Evolutionary conservation across 345 rosid genomes (phyloP).

Genomic region (Camelina neglecta): DNA sequence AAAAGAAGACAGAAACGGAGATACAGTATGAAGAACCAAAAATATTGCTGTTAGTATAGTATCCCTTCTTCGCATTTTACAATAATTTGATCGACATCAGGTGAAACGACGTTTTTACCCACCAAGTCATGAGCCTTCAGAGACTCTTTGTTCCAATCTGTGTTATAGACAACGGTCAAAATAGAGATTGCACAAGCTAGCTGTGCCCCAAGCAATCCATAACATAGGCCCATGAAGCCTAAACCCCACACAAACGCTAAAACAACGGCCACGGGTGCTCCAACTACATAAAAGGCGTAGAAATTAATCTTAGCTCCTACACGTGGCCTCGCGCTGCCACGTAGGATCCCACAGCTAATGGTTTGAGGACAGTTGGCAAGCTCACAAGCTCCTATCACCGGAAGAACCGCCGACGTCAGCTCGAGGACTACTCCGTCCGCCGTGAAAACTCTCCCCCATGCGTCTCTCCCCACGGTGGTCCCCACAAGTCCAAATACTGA

Average conservation of each 20-base stretch:
- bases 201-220: conserved; percentile 87
- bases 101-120: conserved; percentile 48
- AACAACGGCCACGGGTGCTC: conserved; percentile 73
- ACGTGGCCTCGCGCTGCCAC: conserved; percentile 86
- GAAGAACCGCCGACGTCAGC: conserved; percentile 63
- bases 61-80: conserved; percentile 53
- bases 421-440: conserved; percentile 58
- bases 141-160: conserved; percentile 85
- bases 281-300: conserved; percentile 81
- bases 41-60: conserved; percentile 26
- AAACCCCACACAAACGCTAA: conserved; percentile 64
- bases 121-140: conserved; percentile 70
- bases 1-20: conserved; percentile 14
- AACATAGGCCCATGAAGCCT: conserved; percentile 88
- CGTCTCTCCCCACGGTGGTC: conserved; percentile 67
- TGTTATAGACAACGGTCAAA: conserved; percentile 61
- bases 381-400: conserved; percentile 87
- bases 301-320: conserved; percentile 72
- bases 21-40: conserved; percentile 18
- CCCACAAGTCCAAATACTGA: conserved; percentile 63
- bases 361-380: conserved; percentile 96
- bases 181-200: conserved; percentile 71
- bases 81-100: conserved; percentile 41
- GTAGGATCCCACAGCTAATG: conserved; percentile 81
- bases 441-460: conserved; percentile 76